Percentiles rank a stretch among this genome's conserved stretches.
These are phyloP conservation scores for Claviceps sp. DNA, from an alignment of 2,329 filamentous ascomycete genomes.

Conservation along the genomic window DNA sequence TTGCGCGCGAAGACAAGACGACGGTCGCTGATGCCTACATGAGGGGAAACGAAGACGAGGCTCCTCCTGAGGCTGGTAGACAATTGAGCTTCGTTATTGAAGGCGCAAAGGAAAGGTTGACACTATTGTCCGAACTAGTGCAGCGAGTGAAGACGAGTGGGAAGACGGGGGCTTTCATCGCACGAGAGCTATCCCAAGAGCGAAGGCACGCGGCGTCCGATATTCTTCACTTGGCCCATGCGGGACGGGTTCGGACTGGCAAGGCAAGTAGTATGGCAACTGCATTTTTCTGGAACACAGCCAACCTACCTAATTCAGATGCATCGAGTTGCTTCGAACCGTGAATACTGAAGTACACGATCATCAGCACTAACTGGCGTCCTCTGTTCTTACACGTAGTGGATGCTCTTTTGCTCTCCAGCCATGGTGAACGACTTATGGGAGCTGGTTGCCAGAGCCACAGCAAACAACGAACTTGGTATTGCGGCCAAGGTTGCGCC, in stretches of 20 bases:
- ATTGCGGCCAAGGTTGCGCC: conserved; percentile 59
- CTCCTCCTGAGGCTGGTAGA: conserved; percentile 29
- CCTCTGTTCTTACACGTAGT: conserved; percentile 28
- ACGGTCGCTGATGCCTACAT: conserved; percentile 22
- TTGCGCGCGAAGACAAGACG: conserved; percentile 21
- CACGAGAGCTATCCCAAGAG: conserved; percentile 35
- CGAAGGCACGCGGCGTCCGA: conserved; percentile 35
- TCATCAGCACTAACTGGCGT: background rate
- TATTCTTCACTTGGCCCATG: conserved; percentile 47
- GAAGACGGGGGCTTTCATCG: conserved; percentile 22
- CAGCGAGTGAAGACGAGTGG: conserved; percentile 27
- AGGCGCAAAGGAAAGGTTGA: conserved; percentile 37
- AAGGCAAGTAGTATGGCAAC: conserved; percentile 36
- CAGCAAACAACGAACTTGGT: conserved; percentile 56
- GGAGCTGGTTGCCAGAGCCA: conserved; percentile 52
- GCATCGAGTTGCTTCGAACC: background rate
- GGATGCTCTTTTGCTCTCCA: conserved; percentile 56
- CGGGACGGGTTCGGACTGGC: conserved; percentile 45
- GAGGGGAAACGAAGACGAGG: conserved; percentile 35
- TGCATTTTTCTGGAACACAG: background rate
- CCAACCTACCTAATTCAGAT: background rate
- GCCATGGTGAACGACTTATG: conserved; percentile 48
- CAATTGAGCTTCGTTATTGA: conserved; percentile 35
- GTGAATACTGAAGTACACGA: background rate
- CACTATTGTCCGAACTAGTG: conserved; percentile 34